phyloP scores from a whole-genome alignment of 2,329 filamentous ascomycete genomes.

The Aaosphaeria arxii region DNA sequence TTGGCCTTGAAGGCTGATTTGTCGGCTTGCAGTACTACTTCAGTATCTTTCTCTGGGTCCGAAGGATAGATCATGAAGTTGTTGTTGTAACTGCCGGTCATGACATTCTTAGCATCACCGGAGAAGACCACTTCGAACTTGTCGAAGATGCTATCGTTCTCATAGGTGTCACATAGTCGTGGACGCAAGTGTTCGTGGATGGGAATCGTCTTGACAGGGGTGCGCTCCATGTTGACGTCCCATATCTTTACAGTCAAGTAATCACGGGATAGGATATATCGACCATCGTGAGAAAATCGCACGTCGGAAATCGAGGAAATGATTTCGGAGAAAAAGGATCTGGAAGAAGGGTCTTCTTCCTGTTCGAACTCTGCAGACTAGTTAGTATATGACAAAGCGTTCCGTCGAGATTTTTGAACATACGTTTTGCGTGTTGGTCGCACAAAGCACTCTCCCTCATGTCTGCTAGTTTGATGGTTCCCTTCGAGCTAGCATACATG shows the following conservation, averaged over 20 bases:
- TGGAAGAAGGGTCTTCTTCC: constrained; percentile 94
- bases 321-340: constrained; percentile 99
- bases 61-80: constrained; percentile 99
- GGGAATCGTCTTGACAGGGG: constrained; percentile 96
- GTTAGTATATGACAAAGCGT: constrained; percentile 5
- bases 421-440: constrained; percentile 93
- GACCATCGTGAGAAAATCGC: constrained; percentile 91
- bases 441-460: constrained; percentile 97
- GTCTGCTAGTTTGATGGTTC: constrained; percentile 96
- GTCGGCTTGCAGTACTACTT: constrained; percentile 95
- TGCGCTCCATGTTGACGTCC: constrained; percentile 99
- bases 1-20: constrained; percentile 99
- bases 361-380: constrained; percentile 81
- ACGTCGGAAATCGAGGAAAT: constrained; percentile 99
- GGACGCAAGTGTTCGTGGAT: constrained; percentile 97
- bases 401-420: constrained; percentile 32
- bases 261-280: constrained; percentile 95
- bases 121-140: constrained; percentile 99
- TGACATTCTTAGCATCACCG: constrained; percentile 96
- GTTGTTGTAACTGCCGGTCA: constrained; percentile 99
- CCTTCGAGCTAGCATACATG: constrained; percentile 99
- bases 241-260: constrained; percentile 99
- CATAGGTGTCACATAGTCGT: constrained; percentile 93
- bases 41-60: constrained; percentile 91
- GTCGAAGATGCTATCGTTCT: constrained; percentile 99